A percentile compares a stretch with the other conserved stretches of the same genome.
Evolutionary conservation across 2,329 filamentous ascomycete species (phyloP).

Genomic region (Fusarium sterilihyphosum): DNA sequence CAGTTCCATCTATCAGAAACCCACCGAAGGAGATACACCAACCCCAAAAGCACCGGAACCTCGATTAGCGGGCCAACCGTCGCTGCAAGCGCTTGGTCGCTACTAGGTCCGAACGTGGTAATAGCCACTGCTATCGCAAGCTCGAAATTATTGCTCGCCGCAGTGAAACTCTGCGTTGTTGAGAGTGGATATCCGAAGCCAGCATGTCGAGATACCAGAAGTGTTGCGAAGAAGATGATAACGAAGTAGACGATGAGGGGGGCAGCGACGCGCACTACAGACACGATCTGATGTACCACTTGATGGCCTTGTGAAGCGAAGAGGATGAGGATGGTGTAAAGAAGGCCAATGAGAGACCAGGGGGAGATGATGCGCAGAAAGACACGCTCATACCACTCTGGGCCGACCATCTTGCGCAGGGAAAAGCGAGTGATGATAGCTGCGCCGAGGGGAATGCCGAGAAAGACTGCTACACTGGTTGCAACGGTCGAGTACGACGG

Average conservation of each 20-base stretch:
- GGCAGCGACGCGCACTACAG: slow-evolving; percentile 82
- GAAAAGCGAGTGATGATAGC: slow-evolving; percentile 79
- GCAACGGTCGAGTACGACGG: slow-evolving; percentile 75
- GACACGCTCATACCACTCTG: slow-evolving; percentile 70
- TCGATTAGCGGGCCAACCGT: slow-evolving; percentile 89
- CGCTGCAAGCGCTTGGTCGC: slow-evolving; percentile 81
- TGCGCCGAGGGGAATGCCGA: slow-evolving; percentile 84
- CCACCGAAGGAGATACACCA: slow-evolving; percentile 79
- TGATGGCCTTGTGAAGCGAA: slow-evolving; percentile 83
- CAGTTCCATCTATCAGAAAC: slow-evolving; percentile 60
- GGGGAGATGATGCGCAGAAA: slow-evolving; percentile 79
- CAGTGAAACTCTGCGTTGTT: slow-evolving; percentile 86
- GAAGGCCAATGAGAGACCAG: slow-evolving; percentile 80
- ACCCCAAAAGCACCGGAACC: slow-evolving; percentile 79
- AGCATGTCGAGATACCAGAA: slow-evolving; percentile 69
- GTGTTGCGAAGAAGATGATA: slow-evolving; percentile 76
- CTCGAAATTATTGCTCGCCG: slow-evolving; percentile 94
- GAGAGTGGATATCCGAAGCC: slow-evolving; percentile 78
- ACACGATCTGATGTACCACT: slow-evolving; percentile 84
- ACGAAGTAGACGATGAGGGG: slow-evolving; percentile 85
- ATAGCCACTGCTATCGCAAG: slow-evolving; percentile 89
- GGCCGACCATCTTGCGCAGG: slow-evolving; percentile 64
- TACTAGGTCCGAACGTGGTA: slow-evolving; percentile 79
- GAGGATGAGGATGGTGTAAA: slow-evolving; percentile 88
- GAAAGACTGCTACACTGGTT: slow-evolving; percentile 82